Conservation (phyloP, 108 stramenopile species). For the Skeletonema menzelii region DNA sequence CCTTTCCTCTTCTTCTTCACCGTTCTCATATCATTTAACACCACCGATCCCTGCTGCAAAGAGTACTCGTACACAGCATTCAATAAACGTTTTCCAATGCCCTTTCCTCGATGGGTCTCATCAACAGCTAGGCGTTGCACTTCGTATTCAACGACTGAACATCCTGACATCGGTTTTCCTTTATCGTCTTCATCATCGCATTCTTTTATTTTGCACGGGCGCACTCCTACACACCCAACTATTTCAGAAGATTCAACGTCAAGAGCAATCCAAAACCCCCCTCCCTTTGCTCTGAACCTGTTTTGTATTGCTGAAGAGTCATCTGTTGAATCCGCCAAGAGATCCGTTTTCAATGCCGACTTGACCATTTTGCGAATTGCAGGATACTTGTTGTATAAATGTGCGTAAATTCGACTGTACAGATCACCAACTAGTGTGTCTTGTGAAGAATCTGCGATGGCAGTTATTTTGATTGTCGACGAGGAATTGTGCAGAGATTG, state of each 20-base stretch:
- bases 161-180: not conserved
- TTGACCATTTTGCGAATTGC: constrained; percentile 74
- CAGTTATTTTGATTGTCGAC: constrained; percentile 7
- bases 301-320: constrained; percentile 23
- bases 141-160: constrained; percentile 47
- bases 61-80: constrained; percentile 42
- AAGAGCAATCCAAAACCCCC: constrained; percentile 55
- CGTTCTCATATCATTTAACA: not conserved
- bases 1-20: not conserved
- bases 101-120: constrained; percentile 44
- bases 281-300: constrained; percentile 37
- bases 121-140: constrained; percentile 68
- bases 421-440: constrained; percentile 47
- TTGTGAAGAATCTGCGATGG: constrained; percentile 22
- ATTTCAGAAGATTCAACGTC: constrained; percentile 13
- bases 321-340: constrained; percentile 9
- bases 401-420: constrained; percentile 50
- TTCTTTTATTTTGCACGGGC: constrained; percentile 29
- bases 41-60: not conserved
- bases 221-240: constrained; percentile 67
- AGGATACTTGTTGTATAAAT: constrained; percentile 55
- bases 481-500: not conserved
- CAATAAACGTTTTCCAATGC: constrained; percentile 60
- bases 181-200: not conserved
- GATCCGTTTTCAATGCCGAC: constrained; percentile 60